These are phyloP conservation scores for Kodamaea restingae DNA, from an alignment of 805 yeast genomes.

Conservation along the genomic window DNA sequence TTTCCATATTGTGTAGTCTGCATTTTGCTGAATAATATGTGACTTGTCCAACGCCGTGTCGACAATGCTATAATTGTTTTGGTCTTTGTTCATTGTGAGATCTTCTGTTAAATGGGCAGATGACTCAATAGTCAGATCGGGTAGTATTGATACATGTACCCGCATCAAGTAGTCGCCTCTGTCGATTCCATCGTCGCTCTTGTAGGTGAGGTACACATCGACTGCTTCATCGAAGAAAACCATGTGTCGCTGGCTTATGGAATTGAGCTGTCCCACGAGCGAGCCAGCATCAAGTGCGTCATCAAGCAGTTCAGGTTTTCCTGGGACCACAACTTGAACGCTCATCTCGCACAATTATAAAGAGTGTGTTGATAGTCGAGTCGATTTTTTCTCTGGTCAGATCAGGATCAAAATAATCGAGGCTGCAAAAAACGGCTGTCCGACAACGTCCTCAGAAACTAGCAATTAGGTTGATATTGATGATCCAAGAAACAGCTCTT, in stretches of 20 bases:
- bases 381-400: slow-evolving; percentile 4
- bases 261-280: too few species aligned
- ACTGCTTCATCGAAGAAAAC: slow-evolving; percentile 32
- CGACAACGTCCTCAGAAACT: too few species aligned
- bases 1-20: slow-evolving; percentile 22
- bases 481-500: too few species aligned
- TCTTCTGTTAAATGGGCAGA: slow-evolving; percentile 3
- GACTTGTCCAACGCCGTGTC: slow-evolving; percentile 8
- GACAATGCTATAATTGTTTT: slow-evolving; percentile 10
- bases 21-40: slow-evolving; percentile 12
- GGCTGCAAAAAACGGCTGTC: too few species aligned
- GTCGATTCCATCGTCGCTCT: slow-evolving; percentile 8
- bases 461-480: too few species aligned
- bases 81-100: slow-evolving; percentile 1
- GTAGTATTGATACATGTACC: slow-evolving; percentile 19
- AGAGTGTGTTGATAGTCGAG: not conserved
- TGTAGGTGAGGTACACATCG: slow-evolving; percentile 24
- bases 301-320: slow-evolving; percentile 5
- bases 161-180: slow-evolving; percentile 11
- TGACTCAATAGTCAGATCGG: slow-evolving; percentile 13
- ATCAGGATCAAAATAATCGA: not conserved
- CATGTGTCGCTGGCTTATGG: slow-evolving; percentile 12
- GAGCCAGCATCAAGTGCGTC: not conserved
- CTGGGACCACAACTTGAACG: slow-evolving; percentile 11
- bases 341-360: slow-evolving; percentile 7